Base-by-base conservation (phyloP, 2,329 filamentous ascomycete genomes). In the Phaeomoniella chlamydospora region DNA sequence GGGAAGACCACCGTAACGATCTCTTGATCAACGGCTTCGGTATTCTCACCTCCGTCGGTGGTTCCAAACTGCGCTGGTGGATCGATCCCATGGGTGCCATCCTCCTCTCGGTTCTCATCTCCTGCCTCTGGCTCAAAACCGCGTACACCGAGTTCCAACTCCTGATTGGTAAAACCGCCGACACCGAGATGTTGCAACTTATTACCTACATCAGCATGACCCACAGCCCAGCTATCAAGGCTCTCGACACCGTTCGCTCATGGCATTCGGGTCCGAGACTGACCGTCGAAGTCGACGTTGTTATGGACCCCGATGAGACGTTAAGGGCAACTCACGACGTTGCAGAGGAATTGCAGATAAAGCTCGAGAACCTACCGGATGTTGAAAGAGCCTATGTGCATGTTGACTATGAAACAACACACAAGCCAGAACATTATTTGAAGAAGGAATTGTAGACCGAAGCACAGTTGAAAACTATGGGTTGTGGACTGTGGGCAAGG, bases 171-270 rank as follows among this genome's bases (percentile, higher is more conserved):
- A 82, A 93, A 2, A 81, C 81, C 1, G 87, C 88, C 2, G 78
- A 84, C 37, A 82, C 85, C 5, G 74, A 85, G 49, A 87, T 77
- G 54, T 77, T 94, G 57, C 87, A 94, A 58, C 77, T 94, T 45
- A 92, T 96, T 53, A 96, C 90, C 0, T 98, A 98, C 59, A 82
- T 92, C 46, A 86, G 83, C 66, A 77, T 96, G 64, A 96, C 88
- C 5, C 90, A 96, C 62, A 87, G 82, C 19, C 73, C 81, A 1
- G 36, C 29, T 15, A 84, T 98, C 52, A 69, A 68, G 37, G 82
- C 84, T 48, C 92, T 98, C 54, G 90, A 98, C 57, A 98, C 90
- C 2, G 90, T 96, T 3, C 76, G 90, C 35, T 85, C 87, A 1
- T 96, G 94, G 60, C 87, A 94, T 59, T 84, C 78, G 4, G 88